Base-by-base conservation (phyloP, 345 rosid genomes). In the Citropsis articulata region DNA sequence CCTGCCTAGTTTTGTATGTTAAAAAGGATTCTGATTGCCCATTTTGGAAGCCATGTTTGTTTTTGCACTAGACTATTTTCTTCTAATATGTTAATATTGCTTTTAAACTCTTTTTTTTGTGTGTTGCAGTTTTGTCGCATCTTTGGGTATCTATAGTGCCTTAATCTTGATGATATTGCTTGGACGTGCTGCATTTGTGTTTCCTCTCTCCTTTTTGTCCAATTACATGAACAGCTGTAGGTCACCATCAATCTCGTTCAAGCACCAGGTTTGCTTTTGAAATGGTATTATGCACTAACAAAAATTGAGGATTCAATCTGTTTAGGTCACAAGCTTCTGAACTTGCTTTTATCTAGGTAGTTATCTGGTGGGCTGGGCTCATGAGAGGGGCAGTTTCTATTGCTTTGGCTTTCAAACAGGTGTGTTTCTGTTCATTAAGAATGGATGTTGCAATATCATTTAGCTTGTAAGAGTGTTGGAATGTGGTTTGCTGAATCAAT, bases 371-470 rank as follows among this genome's bases (percentile, higher is more conserved):
- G 98, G 98, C 98, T 4, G 97, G 98, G 14, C 86, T 93, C 25
- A 95, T 95, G 91, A 86, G 98, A 81, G 98, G 98, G 0, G 98
- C 98, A 16, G 98, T 93, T 56, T 95, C 98, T 9, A 89, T 95
- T 72, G 99, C 98, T 71, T 83, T 93, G 79, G 98, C 98, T 83
- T 93, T 92, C 81, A 90, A 93, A 73, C 98, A 93, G 97, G 98
- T 95, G 7, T 12, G 76, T 71, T 70, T 61, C 57, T 64, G 22
- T 75, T 31, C 78, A 35, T 14, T 6, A 55, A 53, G 62, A 76
- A 5, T 66, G 72, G 25, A 35, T 48, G 27, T 33, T 18, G 9
- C 30, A 19, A 28, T 30, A 61, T 25, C 25, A 22, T 56, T 53
- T 38, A 18, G 24, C 35, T 59, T 42, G 8, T 53, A 27, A 28